A percentile compares a stretch with the other conserved stretches of the same genome.
Evolutionary conservation across 2,329 filamentous ascomycete species (phyloP).

Genomic region (Thelonectria blattea): DNA sequence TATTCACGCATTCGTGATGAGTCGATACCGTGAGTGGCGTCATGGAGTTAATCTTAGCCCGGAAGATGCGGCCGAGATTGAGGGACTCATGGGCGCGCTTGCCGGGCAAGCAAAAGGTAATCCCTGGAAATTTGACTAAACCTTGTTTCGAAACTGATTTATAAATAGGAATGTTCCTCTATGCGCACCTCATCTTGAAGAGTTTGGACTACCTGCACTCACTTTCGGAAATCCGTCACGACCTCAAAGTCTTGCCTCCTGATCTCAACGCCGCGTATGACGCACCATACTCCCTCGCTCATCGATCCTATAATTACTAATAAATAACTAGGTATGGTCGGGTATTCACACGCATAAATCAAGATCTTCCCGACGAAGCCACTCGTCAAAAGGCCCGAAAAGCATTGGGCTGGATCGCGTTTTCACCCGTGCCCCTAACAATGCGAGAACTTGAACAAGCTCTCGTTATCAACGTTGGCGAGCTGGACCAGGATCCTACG

Average conservation of each 20-base stretch:
- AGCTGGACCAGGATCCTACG: neutral
- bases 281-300: slow-evolving; percentile 23
- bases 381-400: neutral
- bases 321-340: neutral
- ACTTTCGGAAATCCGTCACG: neutral
- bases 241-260: slow-evolving; percentile 3
- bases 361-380: neutral
- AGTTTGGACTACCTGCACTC: neutral
- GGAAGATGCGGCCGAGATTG: neutral
- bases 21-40: neutral
- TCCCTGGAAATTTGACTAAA: neutral
- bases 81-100: neutral
- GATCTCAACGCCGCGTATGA: neutral
- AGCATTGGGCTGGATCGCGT: slow-evolving; percentile 17
- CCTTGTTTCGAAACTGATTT: neutral
- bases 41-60: too few relatives aligned
- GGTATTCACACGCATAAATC: neutral
- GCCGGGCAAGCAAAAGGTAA: neutral
- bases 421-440: slow-evolving; percentile 14
- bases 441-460: slow-evolving; percentile 15
- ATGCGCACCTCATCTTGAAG: neutral
- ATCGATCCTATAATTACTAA: neutral
- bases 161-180: neutral
- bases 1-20: slow-evolving; percentile 5
- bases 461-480: neutral